A percentile compares a stretch with the other conserved stretches of the same genome.
Evolutionary conservation across 257 asterid species (phyloP).

Genomic region (Anisodus acutangulus): DNA sequence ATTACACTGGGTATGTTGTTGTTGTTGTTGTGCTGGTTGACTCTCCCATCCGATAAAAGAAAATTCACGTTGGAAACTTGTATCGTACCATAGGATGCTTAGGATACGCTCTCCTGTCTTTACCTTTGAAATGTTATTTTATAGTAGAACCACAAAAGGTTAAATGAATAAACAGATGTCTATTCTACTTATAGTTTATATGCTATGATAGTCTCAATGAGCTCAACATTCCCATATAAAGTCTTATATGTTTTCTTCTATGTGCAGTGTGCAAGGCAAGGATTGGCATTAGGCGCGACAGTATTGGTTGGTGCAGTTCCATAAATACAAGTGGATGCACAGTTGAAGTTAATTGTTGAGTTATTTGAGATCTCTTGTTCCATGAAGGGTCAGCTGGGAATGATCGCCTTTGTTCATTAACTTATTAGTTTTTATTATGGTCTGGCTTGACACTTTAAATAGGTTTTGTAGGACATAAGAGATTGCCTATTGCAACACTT

Average conservation of each 20-base stretch:
- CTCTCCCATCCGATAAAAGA: background rate
- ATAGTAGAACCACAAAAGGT: background rate
- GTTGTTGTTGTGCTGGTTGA: too few relatives aligned
- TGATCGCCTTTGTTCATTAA: background rate
- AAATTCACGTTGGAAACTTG: background rate
- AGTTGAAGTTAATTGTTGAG: too few relatives aligned
- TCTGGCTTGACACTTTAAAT: background rate
- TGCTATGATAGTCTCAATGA: background rate
- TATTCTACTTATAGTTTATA: background rate
- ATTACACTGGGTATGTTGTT: too few relatives aligned
- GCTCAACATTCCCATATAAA: background rate
- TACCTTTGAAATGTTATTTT: background rate
- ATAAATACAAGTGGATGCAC: too few relatives aligned
- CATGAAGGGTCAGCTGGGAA: constrained; percentile 97
- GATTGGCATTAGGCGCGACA: constrained; percentile 86
- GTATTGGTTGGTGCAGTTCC: constrained; percentile 65
- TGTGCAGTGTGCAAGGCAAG: constrained; percentile 91
- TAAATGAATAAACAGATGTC: background rate
- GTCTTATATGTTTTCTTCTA: background rate
- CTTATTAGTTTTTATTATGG: background rate
- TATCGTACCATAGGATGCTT: background rate
- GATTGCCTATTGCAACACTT: constrained; percentile 85
- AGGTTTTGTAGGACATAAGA: constrained; percentile 70
- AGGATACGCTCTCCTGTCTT: background rate
- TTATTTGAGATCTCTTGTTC: too few relatives aligned